Conservation (phyloP, 257 asterid genomes). For the Solanum ossicruentum region DNA sequence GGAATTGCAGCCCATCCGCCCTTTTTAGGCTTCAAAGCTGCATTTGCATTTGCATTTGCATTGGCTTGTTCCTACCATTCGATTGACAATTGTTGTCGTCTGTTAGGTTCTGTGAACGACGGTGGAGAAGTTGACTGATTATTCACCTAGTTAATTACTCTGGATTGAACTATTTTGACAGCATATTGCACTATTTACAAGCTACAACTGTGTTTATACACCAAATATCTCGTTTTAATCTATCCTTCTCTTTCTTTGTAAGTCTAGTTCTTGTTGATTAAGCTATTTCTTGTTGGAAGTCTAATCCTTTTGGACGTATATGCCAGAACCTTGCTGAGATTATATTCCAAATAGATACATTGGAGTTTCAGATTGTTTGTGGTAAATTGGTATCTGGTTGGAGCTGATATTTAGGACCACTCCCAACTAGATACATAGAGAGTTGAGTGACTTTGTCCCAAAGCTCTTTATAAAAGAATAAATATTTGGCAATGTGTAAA, state of each 20-base stretch:
- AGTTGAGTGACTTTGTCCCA: neutral
- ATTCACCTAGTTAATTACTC: neutral
- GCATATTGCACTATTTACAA: neutral
- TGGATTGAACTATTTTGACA: too few relatives aligned
- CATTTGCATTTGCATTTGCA: neutral
- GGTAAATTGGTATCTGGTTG: neutral
- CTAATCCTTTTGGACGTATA: neutral
- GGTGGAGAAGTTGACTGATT: neutral
- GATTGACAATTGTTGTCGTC: neutral
- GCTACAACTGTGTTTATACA: neutral
- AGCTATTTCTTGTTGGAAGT: neutral
- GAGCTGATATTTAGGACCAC: neutral
- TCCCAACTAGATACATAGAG: neutral
- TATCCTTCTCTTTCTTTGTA: neutral
- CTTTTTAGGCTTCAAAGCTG: neutral
- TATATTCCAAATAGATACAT: neutral
- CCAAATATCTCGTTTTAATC: neutral
- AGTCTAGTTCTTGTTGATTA: neutral
- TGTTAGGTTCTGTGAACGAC: neutral
- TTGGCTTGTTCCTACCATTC: neutral
- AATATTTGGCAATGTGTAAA: neutral
- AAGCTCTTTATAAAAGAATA: neutral
- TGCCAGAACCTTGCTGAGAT: neutral
- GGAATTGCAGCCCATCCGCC: neutral
- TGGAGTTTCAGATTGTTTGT: neutral